Percentiles rank a stretch among this genome's conserved stretches.
Conservation (phyloP, 495 filamentous ascomycete genomes). For the Penicillium simplicissimum region DNA sequence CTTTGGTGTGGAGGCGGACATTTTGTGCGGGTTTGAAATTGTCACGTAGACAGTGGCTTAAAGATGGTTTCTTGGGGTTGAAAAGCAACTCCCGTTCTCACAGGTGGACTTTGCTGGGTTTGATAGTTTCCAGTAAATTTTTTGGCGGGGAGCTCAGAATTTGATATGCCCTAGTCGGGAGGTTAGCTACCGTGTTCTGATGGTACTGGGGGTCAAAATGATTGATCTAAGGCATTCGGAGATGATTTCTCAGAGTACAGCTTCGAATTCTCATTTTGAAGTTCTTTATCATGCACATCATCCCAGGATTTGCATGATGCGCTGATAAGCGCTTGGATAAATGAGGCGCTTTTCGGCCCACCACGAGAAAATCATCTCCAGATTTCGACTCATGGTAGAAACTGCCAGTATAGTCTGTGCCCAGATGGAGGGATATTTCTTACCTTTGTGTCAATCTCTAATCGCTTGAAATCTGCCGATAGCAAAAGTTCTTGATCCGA, state of each 20-base stretch:
- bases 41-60: background rate
- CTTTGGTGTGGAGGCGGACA: slow-evolving; percentile 21
- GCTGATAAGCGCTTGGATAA: slow-evolving; percentile 24
- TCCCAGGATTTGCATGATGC: slow-evolving; percentile 12
- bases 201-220: background rate
- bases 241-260: background rate
- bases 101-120: background rate
- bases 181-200: slow-evolving; percentile 7
- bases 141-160: slow-evolving; percentile 9
- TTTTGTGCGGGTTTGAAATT: slow-evolving; percentile 6
- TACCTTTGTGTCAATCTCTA: slow-evolving; percentile 25
- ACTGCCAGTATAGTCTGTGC: background rate
- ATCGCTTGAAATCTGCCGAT: slow-evolving; percentile 12
- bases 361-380: background rate
- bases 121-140: background rate
- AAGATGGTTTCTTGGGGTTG: background rate
- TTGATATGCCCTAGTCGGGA: slow-evolving; percentile 12
- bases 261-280: background rate
- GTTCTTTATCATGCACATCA: background rate
- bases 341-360: slow-evolving; percentile 3
- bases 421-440: slow-evolving; percentile 1
- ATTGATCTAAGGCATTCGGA: background rate
- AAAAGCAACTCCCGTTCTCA: background rate
- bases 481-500: slow-evolving; percentile 17
- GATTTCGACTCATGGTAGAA: background rate